A percentile compares a stretch with the other conserved stretches of the same genome.
These are phyloP conservation scores for Chlamydomonas applanata DNA, from an alignment of 139 green algal species.

Conservation along the genomic window DNA sequence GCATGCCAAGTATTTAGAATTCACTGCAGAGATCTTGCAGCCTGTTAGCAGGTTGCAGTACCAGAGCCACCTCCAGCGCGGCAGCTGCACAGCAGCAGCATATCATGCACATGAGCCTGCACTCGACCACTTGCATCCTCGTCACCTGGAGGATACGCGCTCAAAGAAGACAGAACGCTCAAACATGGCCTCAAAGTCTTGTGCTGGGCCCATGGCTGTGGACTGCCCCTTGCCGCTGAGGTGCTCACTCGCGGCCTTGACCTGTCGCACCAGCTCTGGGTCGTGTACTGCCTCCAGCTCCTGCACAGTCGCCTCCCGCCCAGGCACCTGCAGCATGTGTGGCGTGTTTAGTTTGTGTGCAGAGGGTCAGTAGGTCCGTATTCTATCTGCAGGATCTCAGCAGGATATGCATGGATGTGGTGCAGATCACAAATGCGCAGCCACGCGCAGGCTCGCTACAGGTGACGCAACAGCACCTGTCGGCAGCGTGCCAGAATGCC, in stretches of 20 bases:
- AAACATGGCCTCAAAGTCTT: not conserved
- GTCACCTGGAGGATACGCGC: not conserved
- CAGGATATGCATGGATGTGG: no score
- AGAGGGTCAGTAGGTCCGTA: no score
- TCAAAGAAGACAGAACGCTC: not conserved
- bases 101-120: no score
- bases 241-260: constrained; percentile 10
- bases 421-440: no score
- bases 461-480: constrained; percentile 15
- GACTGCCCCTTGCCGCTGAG: not conserved
- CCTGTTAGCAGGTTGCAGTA: no score
- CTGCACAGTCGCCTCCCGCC: constrained; percentile 43
- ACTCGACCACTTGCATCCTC: no score
- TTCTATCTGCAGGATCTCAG: no score
- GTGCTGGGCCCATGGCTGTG: not conserved
- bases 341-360: no score
- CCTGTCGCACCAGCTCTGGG: constrained; percentile 40
- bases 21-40: no score
- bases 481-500: constrained; percentile 38
- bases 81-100: no score
- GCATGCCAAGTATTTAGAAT: no score
- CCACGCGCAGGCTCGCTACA: not conserved
- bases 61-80: no score
- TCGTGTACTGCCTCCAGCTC: constrained; percentile 67
- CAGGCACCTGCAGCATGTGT: constrained; percentile 1